Evolutionary conservation across 164 flowering plant species (phyloP), one percentile per base, ranked within the genome.

Genomic region (Stephania japonica): DNA sequence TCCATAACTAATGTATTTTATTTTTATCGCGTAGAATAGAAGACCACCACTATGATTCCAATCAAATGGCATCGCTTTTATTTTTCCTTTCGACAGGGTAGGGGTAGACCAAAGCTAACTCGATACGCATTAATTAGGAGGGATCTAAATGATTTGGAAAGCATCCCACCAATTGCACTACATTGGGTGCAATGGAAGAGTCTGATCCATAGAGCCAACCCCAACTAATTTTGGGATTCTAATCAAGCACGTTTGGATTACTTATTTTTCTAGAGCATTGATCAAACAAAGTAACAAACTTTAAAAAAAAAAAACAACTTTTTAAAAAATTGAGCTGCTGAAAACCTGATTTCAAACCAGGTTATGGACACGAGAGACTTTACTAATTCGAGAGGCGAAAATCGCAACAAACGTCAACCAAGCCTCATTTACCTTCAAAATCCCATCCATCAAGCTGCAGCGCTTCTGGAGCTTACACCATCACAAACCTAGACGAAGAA

Each of bases 371-470:
- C 9, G 19, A 59, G 23, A n/a, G 64, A 10, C 21, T 59, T 59
- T 59, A 59, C 21, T 24, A 59, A 59, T 59, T n/a, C 21, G 64
- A 59, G 64, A 59, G 64, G 64, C 21, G 24, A 59, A 21, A 59
- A 56, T 19, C 24, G 21, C 64, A 59, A 24, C 23, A 59, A 59
- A 59, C 19, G 64, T 19, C 64, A 19, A 1, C 24, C 64, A 59
- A 59, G 21, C 64, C 64, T 24, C 64, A 59, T 19, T 24, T 2
- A 10, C 7, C 21, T n/a, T 59, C 64, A 59, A 59, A 19, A 59
- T 59, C 64, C 23, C 64, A 59, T 59, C 64, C 64, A 59, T 59
- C 64, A 56, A 56, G n/a, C 63, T 59, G 64, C 64, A n/a, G 23
- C 23, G 21, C 24, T 21, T 59, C 53, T 12, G 16, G 53, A 47